Evolutionary conservation across 106 monocot species (phyloP).

Genomic region (Allium sativum): DNA sequence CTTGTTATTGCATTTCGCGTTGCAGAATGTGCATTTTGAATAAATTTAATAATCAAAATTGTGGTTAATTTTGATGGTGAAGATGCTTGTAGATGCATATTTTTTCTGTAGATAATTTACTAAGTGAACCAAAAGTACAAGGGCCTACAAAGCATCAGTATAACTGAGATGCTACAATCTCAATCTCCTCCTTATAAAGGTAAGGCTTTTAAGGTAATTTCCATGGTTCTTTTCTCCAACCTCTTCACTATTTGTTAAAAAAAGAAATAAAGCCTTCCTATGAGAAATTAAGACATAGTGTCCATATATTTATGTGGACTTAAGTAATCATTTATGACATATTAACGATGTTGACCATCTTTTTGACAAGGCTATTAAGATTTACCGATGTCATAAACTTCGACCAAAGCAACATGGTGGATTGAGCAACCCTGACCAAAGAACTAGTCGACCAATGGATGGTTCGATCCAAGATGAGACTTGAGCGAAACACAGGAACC

Average conservation of each 20-base stretch:
- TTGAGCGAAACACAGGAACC: no score
- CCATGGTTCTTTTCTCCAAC: background rate
- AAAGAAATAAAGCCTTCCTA: background rate
- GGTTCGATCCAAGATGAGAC: no score
- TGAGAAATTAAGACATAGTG: no score
- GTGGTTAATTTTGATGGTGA: background rate
- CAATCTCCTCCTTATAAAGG: conserved; percentile 60
- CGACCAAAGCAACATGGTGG: no score
- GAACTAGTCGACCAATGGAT: no score
- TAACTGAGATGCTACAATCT: conserved; percentile 96
- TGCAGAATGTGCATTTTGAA: background rate
- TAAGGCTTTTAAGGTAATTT: conserved; percentile 70
- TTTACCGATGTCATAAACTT: no score
- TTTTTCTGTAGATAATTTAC: conserved; percentile 52
- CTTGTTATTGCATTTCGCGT: conserved; percentile 38
- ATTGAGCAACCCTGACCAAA: no score
- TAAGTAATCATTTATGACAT: no score
- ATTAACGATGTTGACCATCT: no score
- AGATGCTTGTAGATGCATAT: background rate
- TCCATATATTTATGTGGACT: no score
- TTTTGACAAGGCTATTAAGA: no score
- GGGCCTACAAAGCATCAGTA: conserved; percentile 99
- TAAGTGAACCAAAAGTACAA: conserved; percentile 94
- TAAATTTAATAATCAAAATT: background rate
- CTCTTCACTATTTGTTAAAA: background rate